Evolutionary conservation across 495 filamentous ascomycete species (phyloP).

Genomic region (Penicillium macrosclerotiorum): DNA sequence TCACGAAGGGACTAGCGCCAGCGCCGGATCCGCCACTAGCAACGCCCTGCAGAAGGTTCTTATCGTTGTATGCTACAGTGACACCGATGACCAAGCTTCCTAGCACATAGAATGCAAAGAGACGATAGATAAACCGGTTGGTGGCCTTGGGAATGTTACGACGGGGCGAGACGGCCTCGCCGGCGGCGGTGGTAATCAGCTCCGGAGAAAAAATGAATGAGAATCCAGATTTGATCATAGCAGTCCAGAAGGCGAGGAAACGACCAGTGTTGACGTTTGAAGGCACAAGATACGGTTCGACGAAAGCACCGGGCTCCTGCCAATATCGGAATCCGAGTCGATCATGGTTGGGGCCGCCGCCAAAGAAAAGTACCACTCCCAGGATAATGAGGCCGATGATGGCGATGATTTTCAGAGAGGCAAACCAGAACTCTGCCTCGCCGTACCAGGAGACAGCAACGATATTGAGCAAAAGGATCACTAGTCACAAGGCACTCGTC

Average conservation of each 20-base stretch:
- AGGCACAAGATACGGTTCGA: constrained; percentile 43
- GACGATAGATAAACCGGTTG: constrained; percentile 79
- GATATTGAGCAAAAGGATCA: constrained; percentile 64
- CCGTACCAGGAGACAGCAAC: constrained; percentile 57
- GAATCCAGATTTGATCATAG: constrained; percentile 44
- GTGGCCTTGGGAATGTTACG: constrained; percentile 76
- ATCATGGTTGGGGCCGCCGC: constrained; percentile 42
- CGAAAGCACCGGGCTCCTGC: constrained; percentile 65
- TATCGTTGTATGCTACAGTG: constrained; percentile 50
- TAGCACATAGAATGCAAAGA: constrained; percentile 72
- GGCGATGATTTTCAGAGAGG: constrained; percentile 15
- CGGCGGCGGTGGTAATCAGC: constrained; percentile 72
- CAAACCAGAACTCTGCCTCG: constrained; percentile 29
- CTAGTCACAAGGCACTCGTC: constrained; percentile 4
- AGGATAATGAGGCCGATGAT: constrained; percentile 54
- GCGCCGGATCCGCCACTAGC: constrained; percentile 41
- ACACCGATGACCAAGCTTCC: constrained; percentile 56
- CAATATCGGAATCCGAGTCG: constrained; percentile 72
- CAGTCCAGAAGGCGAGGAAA: constrained; percentile 42
- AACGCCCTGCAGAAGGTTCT: constrained; percentile 49
- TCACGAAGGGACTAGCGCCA: constrained; percentile 54
- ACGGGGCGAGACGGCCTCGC: constrained; percentile 73
- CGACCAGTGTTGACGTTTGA: constrained; percentile 30
- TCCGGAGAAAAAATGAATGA: constrained; percentile 66
- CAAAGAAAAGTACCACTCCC: constrained; percentile 61